Evolutionary conservation across 2,329 filamentous ascomycete genomes (phyloP).

Genomic region (Aurifilum marmelostoma): DNA sequence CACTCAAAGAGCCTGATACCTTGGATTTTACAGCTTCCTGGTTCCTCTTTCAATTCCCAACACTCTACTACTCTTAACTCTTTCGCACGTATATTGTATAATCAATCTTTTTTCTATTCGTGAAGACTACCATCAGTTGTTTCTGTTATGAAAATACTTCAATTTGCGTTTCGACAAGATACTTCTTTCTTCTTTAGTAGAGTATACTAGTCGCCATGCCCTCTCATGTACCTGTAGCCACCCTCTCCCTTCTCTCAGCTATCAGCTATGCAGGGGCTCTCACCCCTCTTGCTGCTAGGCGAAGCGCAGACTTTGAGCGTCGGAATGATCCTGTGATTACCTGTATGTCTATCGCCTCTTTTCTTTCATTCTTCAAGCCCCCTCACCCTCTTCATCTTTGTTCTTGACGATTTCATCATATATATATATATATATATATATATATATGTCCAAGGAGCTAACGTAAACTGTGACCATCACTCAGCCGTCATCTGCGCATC

Average conservation of each 20-base stretch:
- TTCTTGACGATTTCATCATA: no score
- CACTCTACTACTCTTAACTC: no score
- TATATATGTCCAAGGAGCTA: not conserved
- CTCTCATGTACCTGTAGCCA: not conserved
- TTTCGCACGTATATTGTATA: not conserved
- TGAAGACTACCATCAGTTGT: not conserved
- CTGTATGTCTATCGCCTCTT: not conserved
- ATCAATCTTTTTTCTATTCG: not conserved
- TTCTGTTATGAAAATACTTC: not conserved
- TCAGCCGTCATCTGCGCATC: not conserved
- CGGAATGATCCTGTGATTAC: not conserved
- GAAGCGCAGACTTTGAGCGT: not conserved
- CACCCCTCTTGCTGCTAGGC: not conserved
- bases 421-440: no score
- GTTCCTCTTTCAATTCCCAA: no score
- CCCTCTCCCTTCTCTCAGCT: not conserved
- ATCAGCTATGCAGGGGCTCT: not conserved
- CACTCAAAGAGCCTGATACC: no score
- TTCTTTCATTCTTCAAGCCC: no score
- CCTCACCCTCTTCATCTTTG: no score
- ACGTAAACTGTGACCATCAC: not conserved
- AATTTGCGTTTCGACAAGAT: no score
- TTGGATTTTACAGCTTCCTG: no score
- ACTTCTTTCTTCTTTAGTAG: not conserved
- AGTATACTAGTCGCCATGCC: not conserved